A percentile compares a stretch with the other conserved stretches of the same genome.
Conservation (phyloP, 805 yeast species). For the Monosporozyma unispora region DNA sequence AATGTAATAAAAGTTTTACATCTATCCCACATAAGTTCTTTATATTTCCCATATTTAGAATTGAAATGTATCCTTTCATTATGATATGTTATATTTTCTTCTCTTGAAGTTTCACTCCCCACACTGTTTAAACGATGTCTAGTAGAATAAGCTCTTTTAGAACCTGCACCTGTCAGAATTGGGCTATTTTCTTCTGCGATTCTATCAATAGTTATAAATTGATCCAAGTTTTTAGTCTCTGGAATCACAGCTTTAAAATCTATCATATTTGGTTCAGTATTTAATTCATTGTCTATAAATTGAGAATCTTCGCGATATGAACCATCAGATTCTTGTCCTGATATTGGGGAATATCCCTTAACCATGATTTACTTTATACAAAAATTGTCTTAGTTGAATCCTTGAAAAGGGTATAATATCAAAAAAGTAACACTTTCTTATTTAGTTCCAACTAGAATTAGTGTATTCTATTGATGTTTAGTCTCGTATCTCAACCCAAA, state of each 20-base stretch:
- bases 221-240: constrained; percentile 38
- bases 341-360: background rate
- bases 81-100: background rate
- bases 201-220: constrained; percentile 65
- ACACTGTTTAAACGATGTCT: background rate
- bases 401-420: background rate
- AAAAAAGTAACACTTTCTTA: background rate
- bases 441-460: background rate
- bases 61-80: constrained; percentile 4
- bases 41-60: constrained; percentile 9
- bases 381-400: background rate
- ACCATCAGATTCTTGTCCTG: background rate
- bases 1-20: constrained; percentile 55
- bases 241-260: constrained; percentile 13
- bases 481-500: background rate
- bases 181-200: constrained; percentile 45
- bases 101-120: background rate
- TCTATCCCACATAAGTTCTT: constrained; percentile 19
- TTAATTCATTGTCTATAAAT: background rate
- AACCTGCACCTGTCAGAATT: constrained; percentile 25
- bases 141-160: background rate
- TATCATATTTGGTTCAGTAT: constrained; percentile 7
- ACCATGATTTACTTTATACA: background rate
- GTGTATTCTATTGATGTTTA: background rate
- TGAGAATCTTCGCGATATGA: background rate